These are phyloP conservation scores for Ceratocystiopsis minuta DNA, from an alignment of 2,329 filamentous ascomycete species.

Conservation along the genomic window DNA sequence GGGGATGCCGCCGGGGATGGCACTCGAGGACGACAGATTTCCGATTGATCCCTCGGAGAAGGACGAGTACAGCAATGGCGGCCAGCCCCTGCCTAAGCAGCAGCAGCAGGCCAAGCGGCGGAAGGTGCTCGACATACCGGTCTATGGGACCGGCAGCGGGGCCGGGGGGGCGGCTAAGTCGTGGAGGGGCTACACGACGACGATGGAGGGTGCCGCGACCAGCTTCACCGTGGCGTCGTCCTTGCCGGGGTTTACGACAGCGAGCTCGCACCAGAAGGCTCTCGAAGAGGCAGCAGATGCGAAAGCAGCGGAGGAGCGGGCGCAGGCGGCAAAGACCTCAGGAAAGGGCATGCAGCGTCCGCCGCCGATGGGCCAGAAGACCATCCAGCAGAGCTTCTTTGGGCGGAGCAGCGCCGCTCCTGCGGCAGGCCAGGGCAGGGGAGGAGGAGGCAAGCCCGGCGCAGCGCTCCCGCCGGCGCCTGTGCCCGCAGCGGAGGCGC, in stretches of 20 bases:
- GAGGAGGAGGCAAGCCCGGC: too few relatives aligned
- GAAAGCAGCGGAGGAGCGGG: constrained; percentile 7
- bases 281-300: constrained; percentile 18
- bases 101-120: constrained; percentile 12
- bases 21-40: constrained; percentile 48
- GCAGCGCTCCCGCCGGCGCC: too few relatives aligned
- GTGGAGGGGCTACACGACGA: constrained; percentile 29
- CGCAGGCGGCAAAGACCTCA: constrained; percentile 17
- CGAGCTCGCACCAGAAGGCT: constrained; percentile 32
- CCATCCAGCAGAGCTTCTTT: not conserved
- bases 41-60: constrained; percentile 39
- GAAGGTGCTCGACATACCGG: constrained; percentile 6
- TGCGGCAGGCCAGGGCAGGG: too few relatives aligned
- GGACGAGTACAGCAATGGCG: not conserved
- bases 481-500: not conserved
- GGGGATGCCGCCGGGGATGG: constrained; percentile 32
- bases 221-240: constrained; percentile 38
- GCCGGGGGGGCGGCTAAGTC: not conserved
- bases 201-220: constrained; percentile 36
- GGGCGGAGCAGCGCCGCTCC: too few relatives aligned
- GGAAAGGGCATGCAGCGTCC: too few relatives aligned
- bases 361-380: not conserved
- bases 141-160: constrained; percentile 11
- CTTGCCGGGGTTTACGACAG: constrained; percentile 43
- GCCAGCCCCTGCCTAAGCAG: too few relatives aligned